Evolutionary conservation across 2,329 filamentous ascomycete species (phyloP), one percentile per base, ranked within the genome.

Genomic region (Kalmusia sp.): DNA sequence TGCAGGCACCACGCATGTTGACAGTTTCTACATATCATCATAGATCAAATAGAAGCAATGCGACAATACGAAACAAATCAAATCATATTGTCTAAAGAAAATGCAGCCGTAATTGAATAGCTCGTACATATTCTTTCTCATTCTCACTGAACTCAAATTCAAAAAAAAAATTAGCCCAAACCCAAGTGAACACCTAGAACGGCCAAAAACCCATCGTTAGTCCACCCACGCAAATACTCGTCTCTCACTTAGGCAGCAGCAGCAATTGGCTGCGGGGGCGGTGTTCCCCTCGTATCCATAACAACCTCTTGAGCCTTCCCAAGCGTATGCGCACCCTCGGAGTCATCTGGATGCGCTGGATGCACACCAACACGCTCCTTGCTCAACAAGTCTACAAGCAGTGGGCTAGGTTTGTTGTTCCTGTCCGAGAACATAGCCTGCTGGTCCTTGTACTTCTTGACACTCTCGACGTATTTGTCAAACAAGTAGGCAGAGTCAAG

Each of bases 401-500:
- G 84, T 67, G 93, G 90, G 64, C 86, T 92, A 25, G 93, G 93
- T 64, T 89, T 87, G 82, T 91, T 96, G 78, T 93, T 92, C 79
- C 91, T 90, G 76, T 89, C 78, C 2, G 84, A 84, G 67, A 87
- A 91, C 51, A 88, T 84, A 49, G 84, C 80, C 77, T 96, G 89
- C 74, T 83, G 88, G 67, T 88, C 84, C 87, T 96, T 98, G 86
- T 93, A 96, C 72, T 90, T 85, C 75, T 87, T 84, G 30, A 98
- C 92, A 69, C 89, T 93, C 75, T 96, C 87, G 39, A 98, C 81
- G 80, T 98, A 99, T 81, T 91, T 92, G 78, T 99, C 95, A 71
- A 99, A 99, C 55, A 99, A 84, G 79, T 96, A 98, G 2, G 91
- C 88, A 60, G 91, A 96, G 81, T 99, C 95, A 79, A 96, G 90